These are phyloP conservation scores for Penicillium silybi DNA, from an alignment of 495 filamentous ascomycete genomes.

Conservation along the genomic window DNA sequence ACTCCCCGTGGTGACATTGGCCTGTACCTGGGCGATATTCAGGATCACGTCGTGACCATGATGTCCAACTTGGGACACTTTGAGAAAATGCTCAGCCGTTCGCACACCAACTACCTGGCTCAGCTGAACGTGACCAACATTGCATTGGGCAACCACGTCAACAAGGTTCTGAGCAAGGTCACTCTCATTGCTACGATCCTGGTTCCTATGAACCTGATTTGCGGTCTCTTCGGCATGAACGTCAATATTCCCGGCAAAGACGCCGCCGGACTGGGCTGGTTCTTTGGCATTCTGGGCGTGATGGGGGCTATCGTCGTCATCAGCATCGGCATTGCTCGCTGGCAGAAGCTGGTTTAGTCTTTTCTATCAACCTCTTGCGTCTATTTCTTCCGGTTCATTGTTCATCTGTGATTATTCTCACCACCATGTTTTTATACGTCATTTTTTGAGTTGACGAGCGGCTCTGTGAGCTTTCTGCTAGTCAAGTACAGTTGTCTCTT, in stretches of 20 bases:
- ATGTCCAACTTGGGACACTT: constrained; percentile 93
- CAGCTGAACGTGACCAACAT: constrained; percentile 91
- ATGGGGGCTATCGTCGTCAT: constrained; percentile 57
- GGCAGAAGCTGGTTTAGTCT: constrained; percentile 38
- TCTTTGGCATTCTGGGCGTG: constrained; percentile 73
- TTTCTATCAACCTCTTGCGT: background rate
- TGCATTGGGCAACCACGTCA: constrained; percentile 72
- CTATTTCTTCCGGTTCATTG: background rate
- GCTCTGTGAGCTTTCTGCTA: constrained; percentile 6
- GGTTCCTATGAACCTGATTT: constrained; percentile 94
- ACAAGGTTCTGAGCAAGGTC: constrained; percentile 85
- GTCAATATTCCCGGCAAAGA: constrained; percentile 72
- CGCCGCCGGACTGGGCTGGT: constrained; percentile 57
- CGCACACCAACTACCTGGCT: constrained; percentile 94
- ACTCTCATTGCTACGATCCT: constrained; percentile 94
- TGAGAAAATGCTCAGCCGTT: constrained; percentile 93
- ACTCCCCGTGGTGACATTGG: constrained; percentile 95
- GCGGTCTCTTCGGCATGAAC: constrained; percentile 97
- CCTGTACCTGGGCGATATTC: constrained; percentile 92
- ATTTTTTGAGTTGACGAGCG: background rate
- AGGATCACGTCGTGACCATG: constrained; percentile 99
- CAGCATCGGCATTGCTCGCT: constrained; percentile 46
- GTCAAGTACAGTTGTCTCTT: background rate
- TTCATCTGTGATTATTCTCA: background rate
- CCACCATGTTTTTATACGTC: background rate